phyloP scores from a whole-genome alignment of 176 grass and related monocot species.

The Musa acuminata region DNA sequence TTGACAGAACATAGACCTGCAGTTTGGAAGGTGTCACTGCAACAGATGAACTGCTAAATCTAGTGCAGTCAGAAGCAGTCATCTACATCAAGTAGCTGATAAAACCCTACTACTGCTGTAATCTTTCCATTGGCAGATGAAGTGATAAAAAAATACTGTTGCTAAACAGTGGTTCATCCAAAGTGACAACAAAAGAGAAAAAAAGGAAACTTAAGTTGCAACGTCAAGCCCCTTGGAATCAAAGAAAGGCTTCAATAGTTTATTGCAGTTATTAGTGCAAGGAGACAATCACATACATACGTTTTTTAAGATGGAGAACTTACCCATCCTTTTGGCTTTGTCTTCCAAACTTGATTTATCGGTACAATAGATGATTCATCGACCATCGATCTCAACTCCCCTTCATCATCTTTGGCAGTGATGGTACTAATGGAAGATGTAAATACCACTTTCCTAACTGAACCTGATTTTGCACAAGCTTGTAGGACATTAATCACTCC shows the following conservation, averaged over 20 bases:
- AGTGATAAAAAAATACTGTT: no score
- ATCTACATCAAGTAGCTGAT: no score
- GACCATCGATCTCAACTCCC: slow-evolving; percentile 29
- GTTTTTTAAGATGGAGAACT: neutral
- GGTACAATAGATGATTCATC: slow-evolving; percentile 55
- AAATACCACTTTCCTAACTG: slow-evolving; percentile 55
- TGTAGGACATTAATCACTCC: slow-evolving; percentile 61
- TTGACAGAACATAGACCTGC: slow-evolving; percentile 74
- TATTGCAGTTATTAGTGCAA: no score
- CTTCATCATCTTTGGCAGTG: slow-evolving; percentile 23
- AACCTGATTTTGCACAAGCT: slow-evolving; percentile 47
- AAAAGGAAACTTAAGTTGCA: no score
- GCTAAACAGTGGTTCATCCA: no score
- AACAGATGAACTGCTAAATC: neutral
- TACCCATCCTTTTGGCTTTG: slow-evolving; percentile 76
- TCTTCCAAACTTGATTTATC: slow-evolving; percentile 41
- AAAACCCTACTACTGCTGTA: no score
- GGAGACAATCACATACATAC: no score
- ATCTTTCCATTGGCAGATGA: no score
- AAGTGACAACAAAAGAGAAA: no score
- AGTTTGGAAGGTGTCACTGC: neutral
- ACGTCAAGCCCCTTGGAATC: no score
- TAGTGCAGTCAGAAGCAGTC: no score
- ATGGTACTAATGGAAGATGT: slow-evolving; percentile 86
- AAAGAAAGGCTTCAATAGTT: no score